Evolutionary conservation across 805 yeast species (phyloP).

Genomic region (Priceomyces melissophilus): DNA sequence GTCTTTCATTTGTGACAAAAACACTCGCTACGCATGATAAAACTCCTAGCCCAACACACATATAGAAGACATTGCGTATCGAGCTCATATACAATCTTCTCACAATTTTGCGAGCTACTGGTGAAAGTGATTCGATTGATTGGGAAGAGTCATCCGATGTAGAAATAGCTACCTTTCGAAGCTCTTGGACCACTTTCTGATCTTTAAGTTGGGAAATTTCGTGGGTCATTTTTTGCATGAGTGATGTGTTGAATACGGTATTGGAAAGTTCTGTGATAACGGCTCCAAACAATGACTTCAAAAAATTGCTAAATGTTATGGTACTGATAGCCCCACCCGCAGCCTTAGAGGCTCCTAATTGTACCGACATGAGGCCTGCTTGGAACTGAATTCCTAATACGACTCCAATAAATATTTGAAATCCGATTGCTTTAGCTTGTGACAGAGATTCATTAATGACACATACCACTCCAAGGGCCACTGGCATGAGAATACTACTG

Average conservation of each 20-base stretch:
- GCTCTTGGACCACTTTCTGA: neutral
- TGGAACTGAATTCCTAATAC: slow-evolving; percentile 49
- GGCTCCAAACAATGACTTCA: slow-evolving; percentile 45
- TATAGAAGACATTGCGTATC: slow-evolving; percentile 32
- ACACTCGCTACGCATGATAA: slow-evolving; percentile 22
- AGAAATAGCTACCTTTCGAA: neutral
- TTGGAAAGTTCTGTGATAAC: neutral
- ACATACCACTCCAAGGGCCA: slow-evolving; percentile 41
- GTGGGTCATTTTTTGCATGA: neutral
- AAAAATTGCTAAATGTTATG: slow-evolving; percentile 42
- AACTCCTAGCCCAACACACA: slow-evolving; percentile 22
- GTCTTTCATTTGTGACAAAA: slow-evolving; percentile 37
- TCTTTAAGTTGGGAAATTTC: neutral
- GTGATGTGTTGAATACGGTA: neutral
- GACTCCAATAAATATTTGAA: slow-evolving; percentile 44
- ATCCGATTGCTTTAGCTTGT: slow-evolving; percentile 36
- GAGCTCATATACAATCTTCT: slow-evolving; percentile 20
- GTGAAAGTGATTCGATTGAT: slow-evolving; percentile 10
- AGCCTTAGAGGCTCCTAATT: slow-evolving; percentile 47
- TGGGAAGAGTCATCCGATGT: slow-evolving; percentile 8
- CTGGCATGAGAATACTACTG: neutral
- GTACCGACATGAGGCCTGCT: slow-evolving; percentile 41
- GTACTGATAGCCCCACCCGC: slow-evolving; percentile 48
- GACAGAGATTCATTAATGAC: slow-evolving; percentile 37
- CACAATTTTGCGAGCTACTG: slow-evolving; percentile 13